Conservation (phyloP, 441 rosid genomes). For the Eruca vesicaria region DNA sequence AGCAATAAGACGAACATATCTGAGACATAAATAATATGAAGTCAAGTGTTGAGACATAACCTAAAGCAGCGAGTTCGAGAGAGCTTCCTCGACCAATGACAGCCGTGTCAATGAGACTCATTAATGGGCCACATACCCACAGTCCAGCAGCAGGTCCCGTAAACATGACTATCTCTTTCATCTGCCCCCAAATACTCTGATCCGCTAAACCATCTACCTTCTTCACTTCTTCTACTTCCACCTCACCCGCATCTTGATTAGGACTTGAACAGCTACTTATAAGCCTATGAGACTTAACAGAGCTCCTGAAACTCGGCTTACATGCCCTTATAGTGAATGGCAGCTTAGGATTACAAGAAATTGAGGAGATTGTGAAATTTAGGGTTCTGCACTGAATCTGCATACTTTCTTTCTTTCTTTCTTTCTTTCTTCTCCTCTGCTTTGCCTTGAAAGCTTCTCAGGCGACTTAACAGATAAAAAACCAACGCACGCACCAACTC, state of each 20-base stretch:
- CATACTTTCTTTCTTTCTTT: slow-evolving; percentile 1
- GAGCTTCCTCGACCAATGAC: slow-evolving; percentile 95
- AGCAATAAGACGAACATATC: too few species aligned
- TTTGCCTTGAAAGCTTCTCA: too few species aligned
- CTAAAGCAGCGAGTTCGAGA: slow-evolving; percentile 61
- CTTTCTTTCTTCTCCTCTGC: too few species aligned
- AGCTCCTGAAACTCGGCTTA: slow-evolving; percentile 24
- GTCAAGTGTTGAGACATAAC: too few species aligned
- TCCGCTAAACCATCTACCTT: slow-evolving; percentile 44
- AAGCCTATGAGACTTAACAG: too few species aligned
- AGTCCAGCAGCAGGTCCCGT: slow-evolving; percentile 91
- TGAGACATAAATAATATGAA: too few species aligned
- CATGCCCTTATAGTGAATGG: slow-evolving; percentile 19
- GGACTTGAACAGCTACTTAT: slow-evolving; percentile 30
- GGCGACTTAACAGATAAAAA: too few species aligned
- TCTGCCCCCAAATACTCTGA: slow-evolving; percentile 67
- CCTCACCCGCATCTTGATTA: slow-evolving; percentile 38
- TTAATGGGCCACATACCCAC: slow-evolving; percentile 90
- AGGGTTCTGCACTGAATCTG: slow-evolving; percentile 40
- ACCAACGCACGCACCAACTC: too few species aligned
- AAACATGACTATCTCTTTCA: slow-evolving; percentile 78
- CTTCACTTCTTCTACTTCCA: slow-evolving; percentile 15
- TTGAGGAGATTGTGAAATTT: slow-evolving; percentile 26
- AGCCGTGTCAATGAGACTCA: slow-evolving; percentile 94
- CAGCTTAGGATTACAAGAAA: slow-evolving; percentile 21